Base-by-base conservation (phyloP, 257 asterid genomes). In the Solanum chilense region DNA sequence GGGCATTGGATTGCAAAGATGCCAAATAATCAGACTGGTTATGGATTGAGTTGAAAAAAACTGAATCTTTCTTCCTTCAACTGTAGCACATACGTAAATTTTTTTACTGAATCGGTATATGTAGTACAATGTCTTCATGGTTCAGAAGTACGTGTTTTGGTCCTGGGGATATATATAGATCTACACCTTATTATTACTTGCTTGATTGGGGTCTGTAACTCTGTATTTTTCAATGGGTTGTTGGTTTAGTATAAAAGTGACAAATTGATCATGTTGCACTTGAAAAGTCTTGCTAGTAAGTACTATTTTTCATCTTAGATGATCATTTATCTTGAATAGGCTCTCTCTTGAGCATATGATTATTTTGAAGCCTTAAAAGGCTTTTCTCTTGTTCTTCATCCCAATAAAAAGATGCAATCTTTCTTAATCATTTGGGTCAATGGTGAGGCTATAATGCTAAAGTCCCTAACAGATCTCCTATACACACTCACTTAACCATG, bases 261-360 rank as follows among this genome's bases (percentile, higher is more conserved):
- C 41, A 52, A 64, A 83, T 68, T 84, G 88, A n/a, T 82, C 75
- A 89, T 42, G 31, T 64, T 68, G 84, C 82, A 83, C 85, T 84
- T 87, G 25, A 15, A 56, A 47, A 47, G 68, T 18, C 68, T 47
- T 80, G 12, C 66, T 16, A 5, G 25, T 45, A 27, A 18, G 18
- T 80, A 47, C 10, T 80, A 80, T 16, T 27, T 47, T 29, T 47
- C 29, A 75, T 74, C 58, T 80, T 80, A 80, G 44, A 20, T 80
- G 41, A 29, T 45, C n/a, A n/a, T n/a, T n/a, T n/a, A n/a, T n/a
- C n/a, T n/a, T n/a, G n/a, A n/a, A n/a, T n/a, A n/a, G n/a, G n/a
- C n/a, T n/a, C n/a, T n/a, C n/a, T n/a, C 16, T 13, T 78, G 37
- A 76, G 14, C 23, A n/a, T 64, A 25, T n/a, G 35, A 45, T 25